These are phyloP conservation scores for Immersiporthe knoxdaviesiana DNA, from an alignment of 2,329 filamentous ascomycete species.

Conservation along the genomic window DNA sequence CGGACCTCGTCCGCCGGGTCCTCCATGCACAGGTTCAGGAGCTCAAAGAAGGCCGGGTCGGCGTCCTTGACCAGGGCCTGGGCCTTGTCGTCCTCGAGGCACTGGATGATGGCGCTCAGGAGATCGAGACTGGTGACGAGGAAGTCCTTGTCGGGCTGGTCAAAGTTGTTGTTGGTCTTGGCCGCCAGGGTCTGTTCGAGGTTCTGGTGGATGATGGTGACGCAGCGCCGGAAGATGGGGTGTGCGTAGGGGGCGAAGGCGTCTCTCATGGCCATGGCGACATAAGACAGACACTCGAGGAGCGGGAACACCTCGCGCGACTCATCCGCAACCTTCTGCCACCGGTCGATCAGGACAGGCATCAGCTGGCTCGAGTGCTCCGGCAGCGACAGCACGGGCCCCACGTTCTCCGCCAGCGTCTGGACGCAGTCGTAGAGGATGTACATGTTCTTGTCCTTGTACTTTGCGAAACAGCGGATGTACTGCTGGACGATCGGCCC, in stretches of 20 bases:
- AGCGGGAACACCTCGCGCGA: constrained; percentile 93
- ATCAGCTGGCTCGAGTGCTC: constrained; percentile 85
- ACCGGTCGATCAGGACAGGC: constrained; percentile 87
- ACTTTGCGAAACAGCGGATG: constrained; percentile 87
- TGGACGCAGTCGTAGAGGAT: constrained; percentile 98
- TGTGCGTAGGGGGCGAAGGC: constrained; percentile 83
- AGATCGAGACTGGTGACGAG: constrained; percentile 93
- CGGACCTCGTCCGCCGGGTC: constrained; percentile 89
- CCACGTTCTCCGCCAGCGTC: constrained; percentile 90
- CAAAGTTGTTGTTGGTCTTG: constrained; percentile 67
- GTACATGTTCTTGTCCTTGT: constrained; percentile 99
- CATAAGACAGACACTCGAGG: constrained; percentile 94
- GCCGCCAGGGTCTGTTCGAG: constrained; percentile 78
- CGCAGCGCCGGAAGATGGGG: constrained; percentile 85
- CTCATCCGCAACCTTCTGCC: constrained; percentile 84
- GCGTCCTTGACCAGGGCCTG: constrained; percentile 75
- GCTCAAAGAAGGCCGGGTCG: constrained; percentile 84
- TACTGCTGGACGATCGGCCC: constrained; percentile 90
- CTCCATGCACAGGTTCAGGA: constrained; percentile 90
- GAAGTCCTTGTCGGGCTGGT: constrained; percentile 94
- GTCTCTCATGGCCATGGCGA: constrained; percentile 82
- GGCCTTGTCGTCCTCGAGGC: constrained; percentile 74
- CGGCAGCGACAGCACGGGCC: constrained; percentile 76
- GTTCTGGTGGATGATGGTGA: constrained; percentile 89
- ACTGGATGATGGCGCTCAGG: constrained; percentile 90